These are phyloP conservation scores for Triticum urartu DNA, from an alignment of 176 grass and related monocot genomes.

Conservation along the genomic window DNA sequence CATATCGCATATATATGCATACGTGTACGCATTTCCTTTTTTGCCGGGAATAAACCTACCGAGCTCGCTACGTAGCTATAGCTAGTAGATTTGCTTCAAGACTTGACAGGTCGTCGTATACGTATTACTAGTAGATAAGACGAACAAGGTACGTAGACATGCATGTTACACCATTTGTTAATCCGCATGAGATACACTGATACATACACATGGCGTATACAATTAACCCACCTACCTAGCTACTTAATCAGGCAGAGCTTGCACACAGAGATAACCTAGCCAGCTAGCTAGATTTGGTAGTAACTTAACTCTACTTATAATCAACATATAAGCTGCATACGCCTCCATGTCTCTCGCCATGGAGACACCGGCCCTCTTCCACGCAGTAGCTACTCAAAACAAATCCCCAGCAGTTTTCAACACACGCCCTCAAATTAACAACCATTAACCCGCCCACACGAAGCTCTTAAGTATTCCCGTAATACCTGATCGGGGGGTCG, in stretches of 20 bases:
- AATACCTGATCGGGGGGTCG: not conserved
- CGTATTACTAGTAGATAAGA: not conserved
- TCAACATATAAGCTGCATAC: not conserved
- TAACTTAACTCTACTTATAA: not conserved
- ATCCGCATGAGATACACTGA: not conserved
- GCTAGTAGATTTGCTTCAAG: not conserved
- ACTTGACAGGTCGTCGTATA: not conserved
- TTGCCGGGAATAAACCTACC: too few relatives aligned
- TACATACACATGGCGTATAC: not conserved
- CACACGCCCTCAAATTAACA: not conserved
- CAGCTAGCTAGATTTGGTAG: constrained; percentile 3
- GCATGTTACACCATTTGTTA: not conserved
- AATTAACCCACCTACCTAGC: constrained; percentile 11
- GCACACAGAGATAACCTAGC: not conserved
- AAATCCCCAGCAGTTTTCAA: not conserved
- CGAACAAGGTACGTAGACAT: not conserved
- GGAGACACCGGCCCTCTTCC: not conserved
- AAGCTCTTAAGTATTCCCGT: not conserved
- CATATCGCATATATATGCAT: not conserved
- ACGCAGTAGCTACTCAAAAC: not conserved
- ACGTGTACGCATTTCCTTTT: too few relatives aligned
- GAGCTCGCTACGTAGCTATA: not conserved
- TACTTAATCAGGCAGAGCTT: not conserved
- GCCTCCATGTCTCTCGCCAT: constrained; percentile 31
- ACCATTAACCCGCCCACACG: not conserved